Evolutionary conservation across 2,329 filamentous ascomycete genomes (phyloP).

Genomic region (Xylaria sp.): DNA sequence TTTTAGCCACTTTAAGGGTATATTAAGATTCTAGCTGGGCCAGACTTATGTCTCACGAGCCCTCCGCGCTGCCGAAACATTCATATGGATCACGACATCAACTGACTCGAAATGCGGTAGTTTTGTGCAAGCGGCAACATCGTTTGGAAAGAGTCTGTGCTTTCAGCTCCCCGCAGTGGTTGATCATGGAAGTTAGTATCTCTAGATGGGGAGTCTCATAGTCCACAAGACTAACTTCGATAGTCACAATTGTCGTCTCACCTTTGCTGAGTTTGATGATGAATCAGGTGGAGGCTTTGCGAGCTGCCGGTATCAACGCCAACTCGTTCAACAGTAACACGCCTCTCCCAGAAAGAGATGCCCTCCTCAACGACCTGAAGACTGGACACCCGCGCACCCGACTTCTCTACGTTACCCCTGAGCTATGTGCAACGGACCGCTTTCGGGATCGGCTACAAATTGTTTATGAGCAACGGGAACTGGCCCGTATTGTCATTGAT

Average conservation of each 20-base stretch:
- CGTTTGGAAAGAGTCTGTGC: conserved; percentile 93
- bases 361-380: conserved; percentile 82
- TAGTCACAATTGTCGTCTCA: conserved; percentile 77
- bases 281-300: conserved; percentile 88
- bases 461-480: conserved; percentile 82
- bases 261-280: conserved; percentile 93
- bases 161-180: conserved; percentile 92
- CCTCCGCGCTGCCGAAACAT: conserved; percentile 1
- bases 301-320: conserved; percentile 78
- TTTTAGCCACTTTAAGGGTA: not conserved
- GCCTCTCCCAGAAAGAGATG: conserved; percentile 68
- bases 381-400: conserved; percentile 86
- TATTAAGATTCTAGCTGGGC: not conserved
- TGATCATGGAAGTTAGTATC: conserved; percentile 79
- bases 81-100: not conserved
- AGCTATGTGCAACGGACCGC: conserved; percentile 80
- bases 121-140: conserved; percentile 90
- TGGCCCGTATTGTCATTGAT: conserved; percentile 90
- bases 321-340: conserved; percentile 90
- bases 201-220: not conserved
- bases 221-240: conserved; percentile 22
- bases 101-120: conserved; percentile 13
- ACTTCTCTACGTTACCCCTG: conserved; percentile 92
- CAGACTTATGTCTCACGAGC: not conserved
- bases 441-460: conserved; percentile 80